Evolutionary conservation across 345 rosid species (phyloP), one percentile per base, ranked within the genome.

Genomic region (Trapa bicornis): DNA sequence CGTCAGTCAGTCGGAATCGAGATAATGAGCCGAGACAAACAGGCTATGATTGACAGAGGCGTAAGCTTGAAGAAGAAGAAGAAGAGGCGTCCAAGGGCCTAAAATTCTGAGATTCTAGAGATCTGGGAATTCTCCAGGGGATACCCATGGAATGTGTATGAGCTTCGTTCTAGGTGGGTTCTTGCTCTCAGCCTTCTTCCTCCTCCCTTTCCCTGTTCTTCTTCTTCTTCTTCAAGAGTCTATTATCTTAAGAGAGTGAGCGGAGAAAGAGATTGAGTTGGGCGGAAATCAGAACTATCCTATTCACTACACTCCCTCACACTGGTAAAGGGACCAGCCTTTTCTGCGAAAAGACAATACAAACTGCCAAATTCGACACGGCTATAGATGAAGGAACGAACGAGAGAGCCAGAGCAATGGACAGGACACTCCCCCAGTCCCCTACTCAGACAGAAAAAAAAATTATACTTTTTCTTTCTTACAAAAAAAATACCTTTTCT

Each of bases 61-160:
- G 32, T 47, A n/a, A 42, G 14, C 12, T 52, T 14, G 29, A 22
- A 22, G 29, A 22, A 9, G 56, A 61, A 35, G 67, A 79, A 78
- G 87, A 75, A 81, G 79, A 76, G 76, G 78, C 72, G 71, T 71
- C 41, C 68, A 68, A 73, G 74, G 68, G 67, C 73, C 78, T 74
- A 80, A 79, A 86, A 82, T 83, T 83, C 84, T 79, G 85, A 85
- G 86, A 84, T 81, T 84, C 89, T 88, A 76, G 97, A 90, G 98
- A 93, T 93, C 95, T 88, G 95, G 69, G 80, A 84, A 80, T 71
- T 66, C 63, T 65, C 70, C 64, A 61, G 75, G 72, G 60, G 71
- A 84, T 76, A 86, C 87, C 78, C 71, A 70, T 84, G 80, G 80
- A 76, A 77, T 81, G 77, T 74, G 69, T 56, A 75, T 29, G 74